A percentile compares a stretch with the other conserved stretches of the same genome.
Conservation (phyloP, 441 rosid genomes). For the Pelargonium myrrhifolium region DNA sequence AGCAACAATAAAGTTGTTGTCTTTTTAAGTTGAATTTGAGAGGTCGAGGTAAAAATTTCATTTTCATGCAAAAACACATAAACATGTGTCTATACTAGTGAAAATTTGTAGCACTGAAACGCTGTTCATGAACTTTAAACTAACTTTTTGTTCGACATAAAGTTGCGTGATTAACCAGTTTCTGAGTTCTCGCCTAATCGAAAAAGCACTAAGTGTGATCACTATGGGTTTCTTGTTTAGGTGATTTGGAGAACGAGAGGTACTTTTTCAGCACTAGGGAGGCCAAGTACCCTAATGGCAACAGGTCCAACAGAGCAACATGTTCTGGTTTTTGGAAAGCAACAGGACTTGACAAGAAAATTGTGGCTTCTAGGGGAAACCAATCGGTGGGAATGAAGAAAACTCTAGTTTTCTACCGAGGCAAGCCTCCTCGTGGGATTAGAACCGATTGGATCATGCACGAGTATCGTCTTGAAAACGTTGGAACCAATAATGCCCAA, state of each 20-base stretch:
- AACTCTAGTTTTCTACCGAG: background rate
- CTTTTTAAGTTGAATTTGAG: too few species aligned
- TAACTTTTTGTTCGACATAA: background rate
- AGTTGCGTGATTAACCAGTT: background rate
- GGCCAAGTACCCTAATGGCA: conserved; percentile 7
- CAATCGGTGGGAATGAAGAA: background rate
- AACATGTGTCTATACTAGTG: too few species aligned
- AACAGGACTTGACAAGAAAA: conserved; percentile 1
- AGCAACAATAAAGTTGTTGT: too few species aligned
- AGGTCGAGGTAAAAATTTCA: too few species aligned
- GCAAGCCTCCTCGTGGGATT: background rate
- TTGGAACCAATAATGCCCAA: too few species aligned
- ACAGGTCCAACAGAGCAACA: conserved; percentile 7
- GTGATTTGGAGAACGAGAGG: background rate
- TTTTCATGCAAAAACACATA: too few species aligned
- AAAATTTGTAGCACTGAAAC: too few species aligned
- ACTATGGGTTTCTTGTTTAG: background rate
- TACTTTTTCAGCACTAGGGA: conserved; percentile 1
- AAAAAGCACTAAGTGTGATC: background rate
- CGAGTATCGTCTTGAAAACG: background rate
- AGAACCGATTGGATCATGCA: conserved; percentile 5
- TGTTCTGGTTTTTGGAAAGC: conserved; percentile 5
- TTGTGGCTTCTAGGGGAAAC: background rate
- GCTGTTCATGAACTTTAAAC: too few species aligned
- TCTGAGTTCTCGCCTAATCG: background rate